A percentile compares a stretch with the other conserved stretches of the same genome.
Conservation (phyloP, 805 yeast genomes). For the Candida orba region DNA sequence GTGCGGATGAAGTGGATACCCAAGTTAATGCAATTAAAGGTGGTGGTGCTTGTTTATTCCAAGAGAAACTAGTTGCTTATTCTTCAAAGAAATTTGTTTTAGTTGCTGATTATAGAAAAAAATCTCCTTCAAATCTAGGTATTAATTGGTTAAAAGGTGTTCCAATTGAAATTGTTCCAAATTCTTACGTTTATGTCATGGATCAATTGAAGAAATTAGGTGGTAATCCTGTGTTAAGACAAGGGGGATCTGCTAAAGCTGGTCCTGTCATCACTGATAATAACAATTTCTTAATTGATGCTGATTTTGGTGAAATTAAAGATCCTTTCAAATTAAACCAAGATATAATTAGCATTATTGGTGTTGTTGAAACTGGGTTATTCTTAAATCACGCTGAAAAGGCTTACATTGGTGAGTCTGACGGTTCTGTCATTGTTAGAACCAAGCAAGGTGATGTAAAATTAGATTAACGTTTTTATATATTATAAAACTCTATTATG, state of each 20-base stretch:
- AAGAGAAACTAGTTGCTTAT: conserved; percentile 88
- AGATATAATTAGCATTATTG: conserved; percentile 68
- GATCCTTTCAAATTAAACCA: conserved; percentile 47
- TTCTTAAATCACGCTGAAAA: conserved; percentile 64
- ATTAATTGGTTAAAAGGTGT: conserved; percentile 82
- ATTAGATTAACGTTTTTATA: neutral
- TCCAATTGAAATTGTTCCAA: conserved; percentile 93
- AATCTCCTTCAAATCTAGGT: conserved; percentile 62
- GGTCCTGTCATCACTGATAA: conserved; percentile 97
- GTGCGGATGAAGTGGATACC: conserved; percentile 94
- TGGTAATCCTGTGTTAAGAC: conserved; percentile 59
- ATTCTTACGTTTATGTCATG: conserved; percentile 71
- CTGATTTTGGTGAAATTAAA: conserved; percentile 76
- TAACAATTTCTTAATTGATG: conserved; percentile 88
- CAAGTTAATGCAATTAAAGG: conserved; percentile 87
- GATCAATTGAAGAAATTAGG: conserved; percentile 57
- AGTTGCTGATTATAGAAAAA: conserved; percentile 90
- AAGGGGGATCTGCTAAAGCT: conserved; percentile 88
- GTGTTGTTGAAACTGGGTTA: conserved; percentile 95
- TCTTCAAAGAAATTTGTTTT: conserved; percentile 70
- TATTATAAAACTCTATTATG: neutral
- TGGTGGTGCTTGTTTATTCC: conserved; percentile 97
- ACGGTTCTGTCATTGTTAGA: conserved; percentile 49
- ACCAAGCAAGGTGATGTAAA: conserved; percentile 19
- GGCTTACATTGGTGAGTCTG: conserved; percentile 85